These are phyloP conservation scores for Flaveria trinervia DNA, from an alignment of 129 eudicot genomes.

Conservation along the genomic window DNA sequence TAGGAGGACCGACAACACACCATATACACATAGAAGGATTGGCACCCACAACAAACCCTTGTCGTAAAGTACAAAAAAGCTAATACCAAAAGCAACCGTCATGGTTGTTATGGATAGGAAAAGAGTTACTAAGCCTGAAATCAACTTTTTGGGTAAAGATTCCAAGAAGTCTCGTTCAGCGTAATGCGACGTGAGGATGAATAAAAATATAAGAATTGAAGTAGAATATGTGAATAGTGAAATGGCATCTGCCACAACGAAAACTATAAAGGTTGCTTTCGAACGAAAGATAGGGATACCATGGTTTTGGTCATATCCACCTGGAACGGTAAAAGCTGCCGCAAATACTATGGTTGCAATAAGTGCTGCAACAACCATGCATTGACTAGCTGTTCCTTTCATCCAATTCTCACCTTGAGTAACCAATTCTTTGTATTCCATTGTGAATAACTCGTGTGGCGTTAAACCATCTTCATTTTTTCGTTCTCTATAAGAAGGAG, in stretches of 20 bases:
- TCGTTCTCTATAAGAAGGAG: conserved; percentile 9
- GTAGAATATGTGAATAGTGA: conserved; percentile 21
- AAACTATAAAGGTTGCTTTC: conserved; percentile 15
- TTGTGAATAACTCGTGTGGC: conserved; percentile 18
- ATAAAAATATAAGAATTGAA: conserved; percentile 18
- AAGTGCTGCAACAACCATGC: conserved; percentile 28
- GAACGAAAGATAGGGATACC: conserved; percentile 16
- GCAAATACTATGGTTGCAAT: conserved; percentile 32
- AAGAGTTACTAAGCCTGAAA: conserved; percentile 13
- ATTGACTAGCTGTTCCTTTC: conserved; percentile 27
- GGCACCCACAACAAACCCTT: conserved; percentile 28
- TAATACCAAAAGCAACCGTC: conserved; percentile 20
- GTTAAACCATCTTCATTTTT: conserved; percentile 19
- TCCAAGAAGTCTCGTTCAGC: conserved; percentile 34
- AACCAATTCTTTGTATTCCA: conserved; percentile 17
- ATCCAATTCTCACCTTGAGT: conserved; percentile 17
- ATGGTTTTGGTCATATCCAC: background rate
- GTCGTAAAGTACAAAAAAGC: conserved; percentile 31
- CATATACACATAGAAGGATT: conserved; percentile 28
- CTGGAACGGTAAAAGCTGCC: conserved; percentile 9
- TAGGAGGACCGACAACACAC: conserved; percentile 27
- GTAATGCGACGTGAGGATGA: conserved; percentile 24
- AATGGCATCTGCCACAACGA: conserved; percentile 34
- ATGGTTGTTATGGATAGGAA: conserved; percentile 28
- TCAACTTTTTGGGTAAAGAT: conserved; percentile 24